Percentiles rank a stretch among this genome's conserved stretches.
These are phyloP conservation scores for Sorghum bicolor DNA, from an alignment of 176 grass and related monocot species.

Conservation along the genomic window DNA sequence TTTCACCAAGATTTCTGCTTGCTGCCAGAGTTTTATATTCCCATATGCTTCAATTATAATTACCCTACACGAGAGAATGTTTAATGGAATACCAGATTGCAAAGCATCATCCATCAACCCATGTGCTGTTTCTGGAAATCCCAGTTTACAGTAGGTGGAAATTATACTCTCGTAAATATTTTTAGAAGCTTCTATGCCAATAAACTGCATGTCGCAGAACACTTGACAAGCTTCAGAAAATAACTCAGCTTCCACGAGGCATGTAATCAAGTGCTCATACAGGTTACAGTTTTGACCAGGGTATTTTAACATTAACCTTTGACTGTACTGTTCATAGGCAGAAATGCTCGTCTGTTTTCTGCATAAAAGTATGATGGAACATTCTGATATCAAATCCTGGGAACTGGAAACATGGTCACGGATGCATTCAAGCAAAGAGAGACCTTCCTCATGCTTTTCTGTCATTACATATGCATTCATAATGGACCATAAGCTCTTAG, in stretches of 20 bases:
- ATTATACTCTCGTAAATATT: slow-evolving; percentile 61
- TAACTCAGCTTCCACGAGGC: slow-evolving; percentile 60
- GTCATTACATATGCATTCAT: slow-evolving; percentile 58
- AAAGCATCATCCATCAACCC: slow-evolving; percentile 58
- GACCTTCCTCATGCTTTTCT: slow-evolving; percentile 47
- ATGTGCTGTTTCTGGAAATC: slow-evolving; percentile 85
- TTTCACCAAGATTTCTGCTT: slow-evolving; percentile 70
- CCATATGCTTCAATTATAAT: slow-evolving; percentile 77
- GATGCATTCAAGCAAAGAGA: slow-evolving; percentile 72
- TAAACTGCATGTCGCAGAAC: slow-evolving; percentile 81
- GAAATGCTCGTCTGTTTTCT: slow-evolving; percentile 44
- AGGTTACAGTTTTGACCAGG: slow-evolving; percentile 46
- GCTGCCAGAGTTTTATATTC: slow-evolving; percentile 74
- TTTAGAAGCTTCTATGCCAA: slow-evolving; percentile 60
- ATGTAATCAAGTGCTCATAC: slow-evolving; percentile 70
- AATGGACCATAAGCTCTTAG: slow-evolving; percentile 59
- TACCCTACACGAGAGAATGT: slow-evolving; percentile 50
- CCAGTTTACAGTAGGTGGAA: slow-evolving; percentile 72
- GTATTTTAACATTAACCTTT: slow-evolving; percentile 33
- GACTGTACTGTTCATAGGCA: slow-evolving; percentile 68
- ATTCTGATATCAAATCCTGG: slow-evolving; percentile 60
- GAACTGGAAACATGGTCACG: slow-evolving; percentile 46
- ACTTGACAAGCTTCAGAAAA: slow-evolving; percentile 71
- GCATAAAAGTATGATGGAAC: slow-evolving; percentile 76
- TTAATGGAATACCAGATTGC: slow-evolving; percentile 43